A percentile compares a stretch with the other conserved stretches of the same genome.
phyloP scores from a whole-genome alignment of 371 early-diverging fungal genomes.

The Nematocida minor region DNA sequence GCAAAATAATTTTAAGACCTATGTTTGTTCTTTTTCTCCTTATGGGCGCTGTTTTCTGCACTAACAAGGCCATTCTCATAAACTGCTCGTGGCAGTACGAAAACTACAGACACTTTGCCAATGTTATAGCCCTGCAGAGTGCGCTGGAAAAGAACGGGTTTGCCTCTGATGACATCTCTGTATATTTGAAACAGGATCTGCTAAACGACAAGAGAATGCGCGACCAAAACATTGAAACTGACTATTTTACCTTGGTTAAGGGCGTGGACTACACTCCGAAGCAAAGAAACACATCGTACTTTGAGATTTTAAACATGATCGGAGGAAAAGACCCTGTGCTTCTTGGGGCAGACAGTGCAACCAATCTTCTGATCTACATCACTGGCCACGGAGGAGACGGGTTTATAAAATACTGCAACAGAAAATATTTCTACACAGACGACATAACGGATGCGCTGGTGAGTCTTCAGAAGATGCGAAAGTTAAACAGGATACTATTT shows the following conservation, averaged over 20 bases:
- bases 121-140: conserved; percentile 39
- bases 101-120: conserved; percentile 51
- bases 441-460: conserved; percentile 58
- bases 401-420: conserved; percentile 59
- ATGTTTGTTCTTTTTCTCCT: conserved; percentile 14
- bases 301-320: conserved; percentile 58
- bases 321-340: conserved; percentile 49
- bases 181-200: conserved; percentile 27
- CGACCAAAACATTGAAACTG: background rate
- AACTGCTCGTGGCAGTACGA: conserved; percentile 45
- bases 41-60: background rate
- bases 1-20: background rate
- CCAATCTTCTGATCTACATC: conserved; percentile 63
- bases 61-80: conserved; percentile 49
- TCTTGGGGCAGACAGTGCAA: conserved; percentile 30
- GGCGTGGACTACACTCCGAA: conserved; percentile 34
- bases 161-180: conserved; percentile 22
- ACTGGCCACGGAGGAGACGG: conserved; percentile 63
- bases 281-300: background rate
- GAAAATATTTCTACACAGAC: conserved; percentile 53
- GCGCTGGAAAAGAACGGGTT: conserved; percentile 42
- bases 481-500: conserved; percentile 56
- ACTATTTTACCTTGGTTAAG: conserved; percentile 13
- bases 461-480: conserved; percentile 8
- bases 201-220: conserved; percentile 17